These are phyloP conservation scores for Pluteus cervinus DNA, from an alignment of 768 basidiomycete genomes.

Conservation along the genomic window DNA sequence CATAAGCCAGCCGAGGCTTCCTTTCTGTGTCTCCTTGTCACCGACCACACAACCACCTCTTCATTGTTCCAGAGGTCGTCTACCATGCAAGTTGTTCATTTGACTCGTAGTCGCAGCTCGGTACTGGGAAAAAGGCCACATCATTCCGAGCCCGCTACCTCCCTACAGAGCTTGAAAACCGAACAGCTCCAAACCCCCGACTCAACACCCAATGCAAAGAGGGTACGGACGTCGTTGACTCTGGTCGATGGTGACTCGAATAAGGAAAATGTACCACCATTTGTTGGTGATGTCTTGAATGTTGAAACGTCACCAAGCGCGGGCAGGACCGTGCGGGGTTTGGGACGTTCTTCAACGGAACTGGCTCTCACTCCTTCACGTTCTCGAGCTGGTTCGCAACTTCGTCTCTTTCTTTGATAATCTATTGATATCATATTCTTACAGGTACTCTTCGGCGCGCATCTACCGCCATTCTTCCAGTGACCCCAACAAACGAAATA, in stretches of 20 bases:
- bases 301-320: constrained; percentile 25
- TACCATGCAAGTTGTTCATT: constrained; percentile 28
- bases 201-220: constrained; percentile 60
- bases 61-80: constrained; percentile 2
- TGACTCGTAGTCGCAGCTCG: constrained; percentile 38
- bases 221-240: constrained; percentile 42
- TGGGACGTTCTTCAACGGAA: constrained; percentile 33
- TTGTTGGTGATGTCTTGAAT: constrained; percentile 30
- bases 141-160: constrained; percentile 27
- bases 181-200: constrained; percentile 54
- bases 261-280: constrained; percentile 78
- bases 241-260: constrained; percentile 52
- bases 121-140: constrained; percentile 49
- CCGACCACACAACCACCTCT: constrained; percentile 8
- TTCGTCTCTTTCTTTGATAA: constrained; percentile 1
- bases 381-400: constrained; percentile 35
- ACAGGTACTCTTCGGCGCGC: constrained; percentile 41
- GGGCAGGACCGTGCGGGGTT: constrained; percentile 32
- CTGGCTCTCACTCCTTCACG: constrained; percentile 34
- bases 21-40: background rate
- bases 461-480: constrained; percentile 40
- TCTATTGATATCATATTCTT: constrained; percentile 8
- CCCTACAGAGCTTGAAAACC: constrained; percentile 17
- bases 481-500: constrained; percentile 40
- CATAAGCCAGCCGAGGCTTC: constrained; percentile 13